A percentile compares a stretch with the other conserved stretches of the same genome.
Evolutionary conservation across 2,329 filamentous ascomycete species (phyloP).

Genomic region (Colletotrichum destructivum): DNA sequence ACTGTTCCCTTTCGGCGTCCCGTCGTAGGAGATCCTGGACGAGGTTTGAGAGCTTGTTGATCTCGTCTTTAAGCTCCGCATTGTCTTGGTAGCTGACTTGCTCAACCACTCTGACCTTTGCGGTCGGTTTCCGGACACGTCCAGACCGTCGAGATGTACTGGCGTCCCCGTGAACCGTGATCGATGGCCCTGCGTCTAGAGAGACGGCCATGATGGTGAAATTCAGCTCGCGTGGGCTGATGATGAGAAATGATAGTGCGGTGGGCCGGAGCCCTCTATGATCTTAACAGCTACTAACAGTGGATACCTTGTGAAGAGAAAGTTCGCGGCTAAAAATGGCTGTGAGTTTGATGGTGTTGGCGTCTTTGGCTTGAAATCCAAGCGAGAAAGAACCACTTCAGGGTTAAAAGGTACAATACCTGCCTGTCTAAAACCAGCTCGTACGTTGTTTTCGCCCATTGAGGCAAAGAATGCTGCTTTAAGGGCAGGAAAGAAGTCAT

Average conservation of each 20-base stretch:
- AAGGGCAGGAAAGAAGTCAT: no score
- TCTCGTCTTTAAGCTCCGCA: background rate
- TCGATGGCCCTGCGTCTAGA: background rate
- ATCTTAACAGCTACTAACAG: background rate
- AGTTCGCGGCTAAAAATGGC: no score
- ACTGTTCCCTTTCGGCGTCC: background rate
- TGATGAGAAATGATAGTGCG: background rate
- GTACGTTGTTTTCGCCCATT: no score
- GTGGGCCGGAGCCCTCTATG: background rate
- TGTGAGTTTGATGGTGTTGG: no score
- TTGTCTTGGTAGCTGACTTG: constrained; percentile 2
- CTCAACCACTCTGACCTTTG: constrained; percentile 8
- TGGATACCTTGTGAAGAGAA: background rate
- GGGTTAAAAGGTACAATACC: no score
- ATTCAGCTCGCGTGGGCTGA: background rate
- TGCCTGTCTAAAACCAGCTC: no score
- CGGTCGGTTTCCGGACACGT: background rate
- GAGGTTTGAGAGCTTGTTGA: background rate
- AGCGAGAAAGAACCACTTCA: no score
- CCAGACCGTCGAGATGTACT: background rate
- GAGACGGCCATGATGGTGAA: background rate
- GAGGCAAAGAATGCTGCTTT: no score
- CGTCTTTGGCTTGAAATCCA: no score
- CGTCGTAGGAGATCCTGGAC: background rate
- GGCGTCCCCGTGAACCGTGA: background rate